phyloP scores from a whole-genome alignment of 73 alveolate genomes.

The Effrenium voratum region DNA sequence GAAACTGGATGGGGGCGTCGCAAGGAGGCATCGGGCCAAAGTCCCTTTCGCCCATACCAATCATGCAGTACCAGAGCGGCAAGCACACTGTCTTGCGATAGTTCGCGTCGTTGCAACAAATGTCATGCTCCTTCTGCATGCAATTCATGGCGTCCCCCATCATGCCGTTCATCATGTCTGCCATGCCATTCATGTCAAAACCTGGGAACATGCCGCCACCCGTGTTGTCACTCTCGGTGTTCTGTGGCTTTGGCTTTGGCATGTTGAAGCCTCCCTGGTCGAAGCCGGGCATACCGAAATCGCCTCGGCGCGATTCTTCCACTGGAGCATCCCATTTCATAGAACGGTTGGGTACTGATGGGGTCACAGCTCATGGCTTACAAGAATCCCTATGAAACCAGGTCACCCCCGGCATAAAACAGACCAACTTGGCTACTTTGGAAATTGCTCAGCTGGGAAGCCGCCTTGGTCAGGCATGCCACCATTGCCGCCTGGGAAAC shows the following conservation, averaged over 20 bases:
- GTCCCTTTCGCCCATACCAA: constrained; percentile 48
- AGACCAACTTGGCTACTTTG: too few relatives aligned
- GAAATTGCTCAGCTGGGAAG: too few relatives aligned
- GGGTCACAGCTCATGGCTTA: not conserved
- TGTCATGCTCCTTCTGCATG: constrained; percentile 49
- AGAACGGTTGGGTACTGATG: too few relatives aligned
- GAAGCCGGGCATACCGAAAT: not conserved
- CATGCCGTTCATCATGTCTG: constrained; percentile 30
- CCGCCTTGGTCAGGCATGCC: constrained; percentile 4
- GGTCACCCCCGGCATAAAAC: too few relatives aligned
- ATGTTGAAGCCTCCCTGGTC: not conserved
- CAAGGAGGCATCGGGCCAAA: constrained; percentile 52
- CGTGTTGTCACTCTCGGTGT: too few relatives aligned
- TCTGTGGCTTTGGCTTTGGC: not conserved
- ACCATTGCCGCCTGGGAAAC: constrained; percentile 6
- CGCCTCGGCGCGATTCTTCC: not conserved
- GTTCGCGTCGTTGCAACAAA: constrained; percentile 4
- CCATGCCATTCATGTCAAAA: constrained; percentile 45
- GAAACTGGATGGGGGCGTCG: constrained; percentile 22
- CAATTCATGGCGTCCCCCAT: constrained; percentile 46
- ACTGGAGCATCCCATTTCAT: constrained; percentile 30
- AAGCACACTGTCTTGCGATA: constrained; percentile 25
- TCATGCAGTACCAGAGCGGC: constrained; percentile 36
- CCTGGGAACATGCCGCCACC: constrained; percentile 54
- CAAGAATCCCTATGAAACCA: too few relatives aligned